Conservation (phyloP, 208 protist genomes). For the Angomonas desouzai region DNA sequence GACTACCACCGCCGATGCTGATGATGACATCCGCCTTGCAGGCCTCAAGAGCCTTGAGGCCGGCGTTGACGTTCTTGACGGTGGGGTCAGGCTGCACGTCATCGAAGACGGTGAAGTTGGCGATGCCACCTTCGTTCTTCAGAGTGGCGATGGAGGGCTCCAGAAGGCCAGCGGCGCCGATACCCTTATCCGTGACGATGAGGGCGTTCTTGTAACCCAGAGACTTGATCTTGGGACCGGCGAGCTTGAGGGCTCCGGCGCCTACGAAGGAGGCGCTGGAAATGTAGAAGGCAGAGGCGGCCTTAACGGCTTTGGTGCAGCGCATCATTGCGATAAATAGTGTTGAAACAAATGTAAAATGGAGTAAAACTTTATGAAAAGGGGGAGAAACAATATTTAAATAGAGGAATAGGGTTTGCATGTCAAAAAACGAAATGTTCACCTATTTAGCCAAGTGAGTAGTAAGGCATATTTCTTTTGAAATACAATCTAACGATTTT, state of each 20-base stretch:
- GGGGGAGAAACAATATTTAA: too few species aligned
- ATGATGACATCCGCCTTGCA: slow-evolving; percentile 65
- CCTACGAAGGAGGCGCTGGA: slow-evolving; percentile 55
- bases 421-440: too few species aligned
- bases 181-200: slow-evolving; percentile 65
- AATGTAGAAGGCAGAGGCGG: slow-evolving; percentile 56
- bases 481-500: too few species aligned
- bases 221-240: slow-evolving; percentile 48
- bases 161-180: slow-evolving; percentile 44
- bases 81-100: slow-evolving; percentile 67
- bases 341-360: slow-evolving; percentile 5
- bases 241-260: slow-evolving; percentile 45
- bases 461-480: too few species aligned
- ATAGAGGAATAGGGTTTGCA: too few species aligned
- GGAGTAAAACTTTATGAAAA: too few species aligned
- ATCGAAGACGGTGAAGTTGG: slow-evolving; percentile 40
- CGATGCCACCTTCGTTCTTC: slow-evolving; percentile 52
- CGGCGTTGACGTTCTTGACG: slow-evolving; percentile 45
- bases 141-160: slow-evolving; percentile 40
- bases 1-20: slow-evolving; percentile 79
- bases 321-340: slow-evolving; percentile 20
- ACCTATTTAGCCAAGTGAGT: too few species aligned
- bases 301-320: slow-evolving; percentile 25
- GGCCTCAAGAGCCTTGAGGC: slow-evolving; percentile 42
- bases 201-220: slow-evolving; percentile 60